Conservation (phyloP, 2,329 filamentous ascomycete species). For the Atkinsonella texensis region DNA sequence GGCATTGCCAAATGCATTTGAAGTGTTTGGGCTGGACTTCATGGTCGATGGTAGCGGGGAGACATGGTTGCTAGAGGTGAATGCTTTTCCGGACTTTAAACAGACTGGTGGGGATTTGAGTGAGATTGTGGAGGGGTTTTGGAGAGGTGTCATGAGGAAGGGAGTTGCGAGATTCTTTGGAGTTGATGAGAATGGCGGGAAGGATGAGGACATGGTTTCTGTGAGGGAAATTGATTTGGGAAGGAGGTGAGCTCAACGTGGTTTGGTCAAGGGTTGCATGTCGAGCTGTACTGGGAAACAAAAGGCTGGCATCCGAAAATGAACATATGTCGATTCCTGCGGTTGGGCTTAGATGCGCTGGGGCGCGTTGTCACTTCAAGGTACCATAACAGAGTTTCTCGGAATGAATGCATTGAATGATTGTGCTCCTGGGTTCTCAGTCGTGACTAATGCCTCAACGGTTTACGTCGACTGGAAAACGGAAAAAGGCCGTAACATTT, state of each 20-base stretch:
- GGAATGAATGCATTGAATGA: no score
- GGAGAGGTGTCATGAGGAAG: constrained; percentile 58
- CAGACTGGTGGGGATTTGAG: constrained; percentile 79
- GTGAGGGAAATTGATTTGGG: constrained; percentile 44
- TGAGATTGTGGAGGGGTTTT: constrained; percentile 62
- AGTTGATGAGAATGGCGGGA: constrained; percentile 13
- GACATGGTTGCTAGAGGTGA: constrained; percentile 78
- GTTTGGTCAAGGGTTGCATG: neutral
- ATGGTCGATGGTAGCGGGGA: constrained; percentile 55
- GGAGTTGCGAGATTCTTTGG: constrained; percentile 59
- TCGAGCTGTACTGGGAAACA: no score
- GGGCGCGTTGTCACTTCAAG: no score
- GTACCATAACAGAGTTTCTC: no score
- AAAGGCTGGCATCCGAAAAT: no score
- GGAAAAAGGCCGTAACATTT: no score
- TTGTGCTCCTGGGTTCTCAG: no score
- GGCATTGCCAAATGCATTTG: constrained; percentile 75
- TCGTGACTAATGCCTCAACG: no score
- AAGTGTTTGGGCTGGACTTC: constrained; percentile 87
- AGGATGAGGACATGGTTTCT: constrained; percentile 33
- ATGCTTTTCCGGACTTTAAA: constrained; percentile 91
- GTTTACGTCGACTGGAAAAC: no score
- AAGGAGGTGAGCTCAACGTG: constrained; percentile 16
- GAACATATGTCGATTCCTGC: no score
- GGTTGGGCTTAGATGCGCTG: no score